phyloP scores from a whole-genome alignment of 1,284 basidiomycete species.

The Papiliotrema laurentii region DNA sequence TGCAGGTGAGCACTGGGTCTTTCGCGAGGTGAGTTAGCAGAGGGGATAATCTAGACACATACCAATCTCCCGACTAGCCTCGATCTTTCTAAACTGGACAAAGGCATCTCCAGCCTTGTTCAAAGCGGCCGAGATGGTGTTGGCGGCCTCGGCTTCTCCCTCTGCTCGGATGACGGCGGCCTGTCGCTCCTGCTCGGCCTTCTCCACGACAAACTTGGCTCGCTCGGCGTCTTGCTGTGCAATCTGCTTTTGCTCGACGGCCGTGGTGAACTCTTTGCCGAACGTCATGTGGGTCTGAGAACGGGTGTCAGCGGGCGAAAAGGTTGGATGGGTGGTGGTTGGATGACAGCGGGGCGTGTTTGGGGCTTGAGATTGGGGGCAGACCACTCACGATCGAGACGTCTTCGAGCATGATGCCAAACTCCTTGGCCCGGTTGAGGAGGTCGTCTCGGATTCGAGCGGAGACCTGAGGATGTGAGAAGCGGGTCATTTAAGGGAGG shows the following conservation, averaged over 20 bases:
- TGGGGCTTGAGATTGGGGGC: neutral
- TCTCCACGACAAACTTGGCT: constrained; percentile 96
- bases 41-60: no score
- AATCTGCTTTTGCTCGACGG: constrained; percentile 85
- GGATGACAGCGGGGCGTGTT: no score
- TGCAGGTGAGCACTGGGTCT: no score
- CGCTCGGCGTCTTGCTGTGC: constrained; percentile 80
- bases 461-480: no score
- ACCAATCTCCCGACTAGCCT: constrained; percentile 94
- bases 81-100: constrained; percentile 92
- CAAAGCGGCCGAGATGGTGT: constrained; percentile 81
- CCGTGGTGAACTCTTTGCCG: constrained; percentile 57
- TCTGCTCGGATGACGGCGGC: constrained; percentile 96
- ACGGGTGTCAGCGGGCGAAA: neutral
- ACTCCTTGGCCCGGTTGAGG: constrained; percentile 88
- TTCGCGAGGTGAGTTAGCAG: no score
- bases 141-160: constrained; percentile 95
- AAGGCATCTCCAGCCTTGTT: constrained; percentile 94
- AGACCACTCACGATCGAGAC: constrained; percentile 67
- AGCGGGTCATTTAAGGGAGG: no score
- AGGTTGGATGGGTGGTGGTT: neutral
- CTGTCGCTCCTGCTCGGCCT: constrained; percentile 96
- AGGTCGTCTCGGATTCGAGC: constrained; percentile 92
- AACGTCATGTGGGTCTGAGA: constrained; percentile 52
- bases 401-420: constrained; percentile 93